These are phyloP conservation scores for Tricholoma furcatifolium DNA, from an alignment of 768 basidiomycete species.

Conservation along the genomic window DNA sequence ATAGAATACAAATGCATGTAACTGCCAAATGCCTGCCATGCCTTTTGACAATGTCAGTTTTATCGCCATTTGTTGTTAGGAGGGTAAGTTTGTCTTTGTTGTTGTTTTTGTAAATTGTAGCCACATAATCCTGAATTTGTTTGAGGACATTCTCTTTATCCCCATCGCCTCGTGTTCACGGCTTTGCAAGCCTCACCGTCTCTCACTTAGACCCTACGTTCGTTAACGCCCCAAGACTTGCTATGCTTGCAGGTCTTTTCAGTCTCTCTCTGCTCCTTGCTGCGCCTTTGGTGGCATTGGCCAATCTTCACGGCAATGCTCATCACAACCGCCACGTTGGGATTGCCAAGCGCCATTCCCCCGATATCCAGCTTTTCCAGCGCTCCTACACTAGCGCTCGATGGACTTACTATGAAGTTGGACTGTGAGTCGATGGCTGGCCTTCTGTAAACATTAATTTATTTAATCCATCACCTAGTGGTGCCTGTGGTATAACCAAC, in stretches of 20 bases:
- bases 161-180: neutral
- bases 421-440: constrained; percentile 21
- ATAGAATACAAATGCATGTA: too few relatives aligned
- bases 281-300: constrained; percentile 30
- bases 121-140: constrained; percentile 3
- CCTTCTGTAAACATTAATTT: neutral
- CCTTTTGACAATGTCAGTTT: neutral
- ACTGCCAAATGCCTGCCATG: too few relatives aligned
- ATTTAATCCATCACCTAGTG: constrained; percentile 13
- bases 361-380: constrained; percentile 22
- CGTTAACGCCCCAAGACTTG: constrained; percentile 11
- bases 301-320: constrained; percentile 21
- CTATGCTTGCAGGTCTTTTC: constrained; percentile 18
- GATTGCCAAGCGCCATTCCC: constrained; percentile 23
- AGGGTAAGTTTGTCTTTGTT: constrained; percentile 10
- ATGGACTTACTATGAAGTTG: constrained; percentile 32
- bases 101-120: constrained; percentile 13
- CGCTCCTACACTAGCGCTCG: constrained; percentile 20
- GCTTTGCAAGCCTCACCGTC: constrained; percentile 9
- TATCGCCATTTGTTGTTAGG: neutral
- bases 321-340: constrained; percentile 22
- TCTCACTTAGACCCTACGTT: constrained; percentile 14
- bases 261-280: constrained; percentile 22
- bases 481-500: constrained; percentile 30
- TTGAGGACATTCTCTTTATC: neutral